Evolutionary conservation across 176 grass and related monocot species (phyloP), one percentile per base, ranked within the genome.

Genomic region (Ensete ventricosum): DNA sequence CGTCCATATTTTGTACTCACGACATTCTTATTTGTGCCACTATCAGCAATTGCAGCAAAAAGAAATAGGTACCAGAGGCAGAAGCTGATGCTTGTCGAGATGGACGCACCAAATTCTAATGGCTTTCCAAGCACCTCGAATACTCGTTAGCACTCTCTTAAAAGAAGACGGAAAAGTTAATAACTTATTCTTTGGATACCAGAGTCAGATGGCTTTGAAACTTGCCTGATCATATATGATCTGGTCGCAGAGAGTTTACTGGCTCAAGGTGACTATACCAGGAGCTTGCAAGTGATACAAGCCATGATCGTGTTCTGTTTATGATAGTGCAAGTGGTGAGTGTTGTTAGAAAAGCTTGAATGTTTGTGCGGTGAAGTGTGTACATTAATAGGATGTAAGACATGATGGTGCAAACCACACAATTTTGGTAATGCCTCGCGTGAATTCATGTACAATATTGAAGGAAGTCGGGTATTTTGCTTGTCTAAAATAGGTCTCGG

Each of bases 11-110:
- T 71, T 52, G 6, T 8, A 21, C 49, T 72, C 23, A 23, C 54
- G 16, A 14, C 25, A 54, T 57, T 74, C 1, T 27, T 50, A n/a
- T 12, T 50, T 55, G 69, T 52, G 20, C 19, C 53, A 63, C 29
- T 89, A 69, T 94, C 90, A 25, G 88, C 95, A 69, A 87, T 99
- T 59, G 85, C 95, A 2, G 90, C 90, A 11, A 99, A 99, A 85
- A 85, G 95, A 82, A 99, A 99, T 67, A 87, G 95, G 80, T 99
- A 99, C 54, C 95, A 99, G 52, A 87, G 90, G 78, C 89, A 90
- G 1, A 99, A 99, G 1, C 83, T 99, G 69, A 99, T 99, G 91
- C 88, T 94, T 24, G 83, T 92, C 50, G 95, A 99, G 70, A 91
- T 99, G 88, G 95, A 99, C 67, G 88, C 76, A 65, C 83, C 93